Conservation (phyloP, 2,329 filamentous ascomycete species). For the Pseudocercospora fuligena region DNA sequence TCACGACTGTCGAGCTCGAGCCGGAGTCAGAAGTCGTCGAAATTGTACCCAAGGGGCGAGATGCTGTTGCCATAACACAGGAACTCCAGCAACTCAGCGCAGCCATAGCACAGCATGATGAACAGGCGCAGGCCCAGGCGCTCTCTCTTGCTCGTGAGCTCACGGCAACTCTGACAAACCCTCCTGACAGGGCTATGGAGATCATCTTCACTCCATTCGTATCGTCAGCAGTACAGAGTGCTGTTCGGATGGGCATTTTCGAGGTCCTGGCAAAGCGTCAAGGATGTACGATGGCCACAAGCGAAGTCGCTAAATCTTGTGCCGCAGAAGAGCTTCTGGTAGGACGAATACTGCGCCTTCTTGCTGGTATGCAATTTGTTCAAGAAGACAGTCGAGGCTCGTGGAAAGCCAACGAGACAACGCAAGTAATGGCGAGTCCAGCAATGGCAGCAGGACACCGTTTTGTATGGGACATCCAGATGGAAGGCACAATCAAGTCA, state of each 20-base stretch:
- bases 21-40: background rate
- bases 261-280: slow-evolving; percentile 7
- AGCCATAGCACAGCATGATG: slow-evolving; percentile 9
- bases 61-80: background rate
- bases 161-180: slow-evolving; percentile 12
- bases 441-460: background rate
- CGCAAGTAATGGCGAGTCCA: slow-evolving; percentile 4
- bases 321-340: slow-evolving; percentile 2
- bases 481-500: background rate
- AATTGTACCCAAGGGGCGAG: background rate
- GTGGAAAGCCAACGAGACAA: background rate
- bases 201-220: slow-evolving; percentile 15
- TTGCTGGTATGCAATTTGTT: slow-evolving; percentile 4
- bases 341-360: background rate
- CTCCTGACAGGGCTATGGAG: slow-evolving; percentile 10
- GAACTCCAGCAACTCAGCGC: background rate
- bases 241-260: slow-evolving; percentile 16
- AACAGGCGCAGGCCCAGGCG: background rate
- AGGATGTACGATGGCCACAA: background rate
- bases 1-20: background rate
- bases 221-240: slow-evolving; percentile 13
- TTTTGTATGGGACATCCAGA: slow-evolving; percentile 7
- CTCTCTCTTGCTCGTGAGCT: slow-evolving; percentile 10
- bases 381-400: background rate
- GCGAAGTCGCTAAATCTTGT: background rate